Conservation (phyloP, 1,284 basidiomycete genomes). For the Austroboletus niveus region DNA sequence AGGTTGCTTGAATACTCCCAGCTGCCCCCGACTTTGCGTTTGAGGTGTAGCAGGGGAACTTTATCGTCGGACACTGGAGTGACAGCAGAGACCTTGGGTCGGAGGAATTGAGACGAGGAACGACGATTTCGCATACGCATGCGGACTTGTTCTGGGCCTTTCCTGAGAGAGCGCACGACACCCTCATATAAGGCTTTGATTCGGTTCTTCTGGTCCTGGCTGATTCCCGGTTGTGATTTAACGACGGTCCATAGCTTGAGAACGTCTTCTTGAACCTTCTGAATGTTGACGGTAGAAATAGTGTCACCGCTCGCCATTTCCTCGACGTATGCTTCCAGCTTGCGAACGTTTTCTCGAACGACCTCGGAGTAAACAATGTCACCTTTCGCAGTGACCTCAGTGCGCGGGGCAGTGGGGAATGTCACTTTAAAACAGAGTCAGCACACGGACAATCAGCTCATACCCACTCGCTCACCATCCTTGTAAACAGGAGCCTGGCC, state of each 20-base stretch:
- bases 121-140: slow-evolving; percentile 69
- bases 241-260: slow-evolving; percentile 97
- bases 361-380: slow-evolving; percentile 95
- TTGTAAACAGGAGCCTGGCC: slow-evolving; percentile 87
- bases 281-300: slow-evolving; percentile 84
- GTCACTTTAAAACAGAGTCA: slow-evolving; percentile 59
- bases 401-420: slow-evolving; percentile 96
- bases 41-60: slow-evolving; percentile 92
- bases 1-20: slow-evolving; percentile 98
- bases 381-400: slow-evolving; percentile 89
- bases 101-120: slow-evolving; percentile 91
- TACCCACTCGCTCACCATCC: slow-evolving; percentile 65
- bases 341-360: slow-evolving; percentile 92
- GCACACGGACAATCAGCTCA: background rate
- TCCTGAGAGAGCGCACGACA: slow-evolving; percentile 81
- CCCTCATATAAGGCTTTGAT: slow-evolving; percentile 97
- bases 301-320: slow-evolving; percentile 97
- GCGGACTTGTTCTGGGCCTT: slow-evolving; percentile 59
- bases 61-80: slow-evolving; percentile 86
- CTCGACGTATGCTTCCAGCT: slow-evolving; percentile 96
- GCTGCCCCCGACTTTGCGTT: slow-evolving; percentile 92
- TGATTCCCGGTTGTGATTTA: slow-evolving; percentile 95
- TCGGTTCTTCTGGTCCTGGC: slow-evolving; percentile 94
- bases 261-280: slow-evolving; percentile 96
- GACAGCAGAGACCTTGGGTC: slow-evolving; percentile 78